phyloP scores from a whole-genome alignment of 768 basidiomycete genomes.

The Phaeotremella fagi region DNA sequence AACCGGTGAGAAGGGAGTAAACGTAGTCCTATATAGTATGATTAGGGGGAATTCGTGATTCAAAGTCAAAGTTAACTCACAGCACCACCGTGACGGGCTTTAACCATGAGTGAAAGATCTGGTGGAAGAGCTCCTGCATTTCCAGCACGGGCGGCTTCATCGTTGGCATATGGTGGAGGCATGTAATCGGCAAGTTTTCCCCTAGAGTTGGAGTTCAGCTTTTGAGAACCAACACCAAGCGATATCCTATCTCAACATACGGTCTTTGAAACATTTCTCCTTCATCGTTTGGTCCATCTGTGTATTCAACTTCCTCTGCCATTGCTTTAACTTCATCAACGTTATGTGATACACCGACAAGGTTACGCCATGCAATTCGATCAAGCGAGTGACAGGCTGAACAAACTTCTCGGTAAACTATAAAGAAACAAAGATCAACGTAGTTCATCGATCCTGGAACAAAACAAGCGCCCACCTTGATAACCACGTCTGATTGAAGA shows the following conservation, averaged over 20 bases:
- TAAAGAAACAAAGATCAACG: too few species aligned
- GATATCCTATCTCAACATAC: slow-evolving; percentile 22
- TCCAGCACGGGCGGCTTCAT: slow-evolving; percentile 89
- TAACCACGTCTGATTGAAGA: slow-evolving; percentile 55
- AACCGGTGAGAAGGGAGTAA: slow-evolving; percentile 93
- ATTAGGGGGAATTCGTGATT: not conserved
- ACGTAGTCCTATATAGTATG: slow-evolving; percentile 71
- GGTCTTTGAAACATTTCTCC: slow-evolving; percentile 99
- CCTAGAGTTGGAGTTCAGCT: slow-evolving; percentile 2
- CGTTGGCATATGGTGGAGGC: slow-evolving; percentile 91
- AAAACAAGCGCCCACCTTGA: slow-evolving; percentile 62
- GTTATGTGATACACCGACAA: slow-evolving; percentile 96
- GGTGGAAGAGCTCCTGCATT: slow-evolving; percentile 91
- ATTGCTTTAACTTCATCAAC: slow-evolving; percentile 80
- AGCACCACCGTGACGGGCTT: slow-evolving; percentile 93
- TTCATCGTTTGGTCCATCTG: slow-evolving; percentile 86
- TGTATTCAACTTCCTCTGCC: slow-evolving; percentile 96
- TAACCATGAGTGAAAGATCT: slow-evolving; percentile 93
- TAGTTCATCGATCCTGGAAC: too few species aligned
- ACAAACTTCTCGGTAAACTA: slow-evolving; percentile 97
- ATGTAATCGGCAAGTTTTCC: slow-evolving; percentile 98
- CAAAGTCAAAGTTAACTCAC: slow-evolving; percentile 55
- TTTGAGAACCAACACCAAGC: not conserved
- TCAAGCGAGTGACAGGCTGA: slow-evolving; percentile 98
- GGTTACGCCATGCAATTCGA: slow-evolving; percentile 98